Base-by-base conservation (phyloP, 2,329 filamentous ascomycete species). In the Alternaria sp. region DNA sequence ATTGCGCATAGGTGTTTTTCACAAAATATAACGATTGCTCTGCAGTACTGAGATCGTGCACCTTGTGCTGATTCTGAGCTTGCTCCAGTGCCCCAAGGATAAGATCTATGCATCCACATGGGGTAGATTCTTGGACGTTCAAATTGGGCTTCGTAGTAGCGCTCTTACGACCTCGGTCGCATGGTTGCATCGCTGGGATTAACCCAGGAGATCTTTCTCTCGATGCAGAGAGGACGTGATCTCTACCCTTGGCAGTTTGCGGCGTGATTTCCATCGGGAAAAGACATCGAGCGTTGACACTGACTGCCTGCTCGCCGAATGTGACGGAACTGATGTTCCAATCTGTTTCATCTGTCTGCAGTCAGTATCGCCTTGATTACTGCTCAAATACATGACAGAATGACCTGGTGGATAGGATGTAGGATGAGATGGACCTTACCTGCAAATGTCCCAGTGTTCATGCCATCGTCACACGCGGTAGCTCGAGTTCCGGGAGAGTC, bases 361-460 rank as follows among this genome's bases (percentile, higher is more conserved):
- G 32, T 36, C 0, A 36, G 32, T 36, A 36, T 36, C 0, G 32
- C 32, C 32, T 36, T 36, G 2, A 16, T 36, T 14, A 36, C 32
- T 36, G 32, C 32, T 36, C n/a, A 1, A 6, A 36, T 36, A 0
- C 14, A 36, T 36, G 32, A 14, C 32, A 36, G 14, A 0, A 36
- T 36, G 32, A 16, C 32, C 0, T 36, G 5, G 0, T 14, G 14
- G 1, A 14, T n/a, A 16, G 14, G 14, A 36, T 0, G 0, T 1
- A 36, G 32, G 12, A 16, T 36, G 32, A 36, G 32, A 36, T 36
- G 32, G 0, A 36, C 1, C 32, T 36, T 36, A 36, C 32, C 32
- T 36, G 32, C 12, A 36, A 36, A 36, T 14, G 32, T 36, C 32
- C 14, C 32, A 36, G 32, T 36, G 14, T 36, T 36, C 32, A 16